Conservation (phyloP, 73 alveolate species). For the Strombidium stylifer region DNA sequence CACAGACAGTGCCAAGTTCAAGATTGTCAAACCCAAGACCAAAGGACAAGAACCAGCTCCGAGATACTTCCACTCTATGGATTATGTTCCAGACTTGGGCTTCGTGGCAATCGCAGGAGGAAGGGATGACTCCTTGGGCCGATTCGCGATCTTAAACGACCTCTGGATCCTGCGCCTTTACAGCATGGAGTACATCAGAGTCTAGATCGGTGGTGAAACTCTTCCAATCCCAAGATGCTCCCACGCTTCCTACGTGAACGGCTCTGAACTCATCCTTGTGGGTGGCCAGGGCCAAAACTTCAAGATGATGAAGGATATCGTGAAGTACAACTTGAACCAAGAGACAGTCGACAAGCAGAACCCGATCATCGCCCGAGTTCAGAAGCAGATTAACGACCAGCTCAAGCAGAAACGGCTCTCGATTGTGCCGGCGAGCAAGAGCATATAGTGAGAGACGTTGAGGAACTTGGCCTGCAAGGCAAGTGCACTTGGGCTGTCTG, state of each 20-base stretch:
- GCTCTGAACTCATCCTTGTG: conserved; percentile 7
- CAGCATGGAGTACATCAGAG: conserved; percentile 20
- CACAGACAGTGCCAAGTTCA: conserved; percentile 22
- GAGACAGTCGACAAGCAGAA: background rate
- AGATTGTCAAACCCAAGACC: conserved; percentile 66
- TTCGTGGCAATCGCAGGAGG: conserved; percentile 86
- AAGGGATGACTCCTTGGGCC: conserved; percentile 71
- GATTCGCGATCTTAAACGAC: conserved; percentile 1
- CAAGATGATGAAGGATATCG: conserved; percentile 15
- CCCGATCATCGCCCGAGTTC: background rate
- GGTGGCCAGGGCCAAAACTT: conserved; percentile 31
- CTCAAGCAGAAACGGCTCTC: background rate
- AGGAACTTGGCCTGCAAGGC: too few species aligned
- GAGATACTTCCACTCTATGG: conserved; percentile 86
- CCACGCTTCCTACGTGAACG: background rate
- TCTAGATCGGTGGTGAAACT: background rate
- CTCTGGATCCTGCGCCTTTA: conserved; percentile 20
- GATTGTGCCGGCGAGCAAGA: too few species aligned
- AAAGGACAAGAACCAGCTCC: conserved; percentile 86
- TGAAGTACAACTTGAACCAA: conserved; percentile 13
- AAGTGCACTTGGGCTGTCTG: too few species aligned
- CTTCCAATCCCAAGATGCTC: conserved; percentile 2
- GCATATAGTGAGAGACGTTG: too few species aligned
- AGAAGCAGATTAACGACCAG: background rate
- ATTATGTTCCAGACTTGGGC: conserved; percentile 69